These are phyloP conservation scores for Auricularia cornea DNA, from an alignment of 768 basidiomycete species.

Conservation along the genomic window DNA sequence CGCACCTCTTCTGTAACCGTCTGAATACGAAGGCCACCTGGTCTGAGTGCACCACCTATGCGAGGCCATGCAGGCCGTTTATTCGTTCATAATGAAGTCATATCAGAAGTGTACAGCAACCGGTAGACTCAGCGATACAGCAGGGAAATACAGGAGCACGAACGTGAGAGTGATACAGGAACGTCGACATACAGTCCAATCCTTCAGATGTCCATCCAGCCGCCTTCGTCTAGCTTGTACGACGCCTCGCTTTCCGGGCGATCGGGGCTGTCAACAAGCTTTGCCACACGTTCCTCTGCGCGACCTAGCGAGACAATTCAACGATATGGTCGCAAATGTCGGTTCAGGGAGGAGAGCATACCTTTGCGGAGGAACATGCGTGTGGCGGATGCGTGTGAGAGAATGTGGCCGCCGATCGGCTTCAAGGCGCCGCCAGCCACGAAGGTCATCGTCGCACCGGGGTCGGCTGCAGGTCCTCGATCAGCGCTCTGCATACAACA, in stretches of 20 bases:
- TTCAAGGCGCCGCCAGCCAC: slow-evolving; percentile 90
- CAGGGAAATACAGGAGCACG: background rate
- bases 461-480: slow-evolving; percentile 54
- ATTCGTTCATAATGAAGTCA: too few species aligned
- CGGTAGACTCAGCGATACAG: background rate
- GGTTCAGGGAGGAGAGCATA: slow-evolving; percentile 16
- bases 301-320: slow-evolving; percentile 46
- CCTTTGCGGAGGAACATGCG: slow-evolving; percentile 86
- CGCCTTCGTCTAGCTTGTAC: slow-evolving; percentile 85
- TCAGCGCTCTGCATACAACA: background rate
- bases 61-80: too few species aligned
- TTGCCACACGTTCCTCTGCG: slow-evolving; percentile 85
- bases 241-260: slow-evolving; percentile 86
- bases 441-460: slow-evolving; percentile 91
- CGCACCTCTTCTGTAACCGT: too few species aligned
- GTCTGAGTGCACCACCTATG: too few species aligned
- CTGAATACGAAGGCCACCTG: too few species aligned
- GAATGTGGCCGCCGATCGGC: slow-evolving; percentile 83
- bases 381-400: slow-evolving; percentile 85
- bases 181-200: background rate
- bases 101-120: too few species aligned
- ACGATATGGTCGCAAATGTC: background rate
- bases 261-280: slow-evolving; percentile 84
- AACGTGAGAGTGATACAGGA: background rate
- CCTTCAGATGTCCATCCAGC: slow-evolving; percentile 73